Conservation (phyloP, 2,329 filamentous ascomycete species). For the Ascosphaera aggregata region DNA sequence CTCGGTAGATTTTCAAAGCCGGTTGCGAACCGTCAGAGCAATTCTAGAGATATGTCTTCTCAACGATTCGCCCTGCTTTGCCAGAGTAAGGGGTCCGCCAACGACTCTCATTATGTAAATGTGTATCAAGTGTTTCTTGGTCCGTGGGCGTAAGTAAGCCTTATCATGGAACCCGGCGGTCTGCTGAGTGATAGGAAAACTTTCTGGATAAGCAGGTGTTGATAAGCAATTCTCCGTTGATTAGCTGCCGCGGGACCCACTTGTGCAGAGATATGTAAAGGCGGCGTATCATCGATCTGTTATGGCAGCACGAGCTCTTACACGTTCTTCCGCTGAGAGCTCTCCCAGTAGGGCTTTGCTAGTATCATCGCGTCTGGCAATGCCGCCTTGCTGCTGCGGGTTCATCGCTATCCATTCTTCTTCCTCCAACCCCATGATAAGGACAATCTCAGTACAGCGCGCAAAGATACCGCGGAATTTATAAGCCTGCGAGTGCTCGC, state of each 20-base stretch:
- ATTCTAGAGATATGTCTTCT: background rate
- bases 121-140: background rate
- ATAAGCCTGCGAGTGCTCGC: constrained; percentile 34
- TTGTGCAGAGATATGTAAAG: background rate
- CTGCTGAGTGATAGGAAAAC: background rate
- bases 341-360: background rate
- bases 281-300: background rate
- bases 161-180: background rate
- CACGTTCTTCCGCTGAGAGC: background rate
- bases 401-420: constrained; percentile 61
- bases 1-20: too few species aligned
- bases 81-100: background rate
- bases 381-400: background rate
- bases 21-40: too few species aligned
- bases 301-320: background rate
- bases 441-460: constrained; percentile 53
- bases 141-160: background rate
- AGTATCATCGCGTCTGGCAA: background rate
- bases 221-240: background rate
- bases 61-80: background rate
- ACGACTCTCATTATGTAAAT: background rate
- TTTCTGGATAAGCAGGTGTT: background rate
- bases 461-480: constrained; percentile 54
- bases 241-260: background rate
- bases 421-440: constrained; percentile 85